Conservation (phyloP, 2,329 filamentous ascomycete genomes). For the Penicillium sp. region DNA sequence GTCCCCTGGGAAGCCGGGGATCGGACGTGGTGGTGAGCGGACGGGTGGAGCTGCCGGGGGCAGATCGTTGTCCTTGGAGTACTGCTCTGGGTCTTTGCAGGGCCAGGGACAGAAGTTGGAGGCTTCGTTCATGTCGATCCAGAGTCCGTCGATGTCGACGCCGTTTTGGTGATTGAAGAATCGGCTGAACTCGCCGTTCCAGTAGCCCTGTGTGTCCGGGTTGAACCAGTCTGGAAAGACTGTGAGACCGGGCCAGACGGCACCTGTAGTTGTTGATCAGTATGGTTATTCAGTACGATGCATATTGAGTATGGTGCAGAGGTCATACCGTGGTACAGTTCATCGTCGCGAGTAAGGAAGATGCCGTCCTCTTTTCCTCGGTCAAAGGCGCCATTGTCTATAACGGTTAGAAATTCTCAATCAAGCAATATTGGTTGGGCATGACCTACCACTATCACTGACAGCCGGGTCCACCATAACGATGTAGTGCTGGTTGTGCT, state of each 20-base stretch:
- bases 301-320: neutral
- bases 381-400: conserved; percentile 61
- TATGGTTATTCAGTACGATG: too few species aligned
- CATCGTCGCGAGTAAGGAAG: conserved; percentile 61
- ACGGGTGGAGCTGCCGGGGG: conserved; percentile 67
- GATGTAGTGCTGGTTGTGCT: conserved; percentile 70
- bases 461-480: conserved; percentile 73
- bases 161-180: conserved; percentile 70
- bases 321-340: conserved; percentile 52
- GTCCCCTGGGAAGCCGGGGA: conserved; percentile 70
- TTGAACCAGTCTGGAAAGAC: conserved; percentile 80
- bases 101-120: conserved; percentile 60
- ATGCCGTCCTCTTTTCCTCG: conserved; percentile 63
- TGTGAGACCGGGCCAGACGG: conserved; percentile 77
- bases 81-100: conserved; percentile 59
- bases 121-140: conserved; percentile 73
- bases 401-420: conserved; percentile 6
- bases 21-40: conserved; percentile 63
- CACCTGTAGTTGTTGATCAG: conserved; percentile 48
- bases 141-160: conserved; percentile 76
- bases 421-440: neutral
- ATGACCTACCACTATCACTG: conserved; percentile 36
- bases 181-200: conserved; percentile 67
- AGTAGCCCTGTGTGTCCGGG: conserved; percentile 66
- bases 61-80: conserved; percentile 48